Evolutionary conservation across 352 stramenopile species (phyloP).

Genomic region (Globisporangium radiosum): DNA sequence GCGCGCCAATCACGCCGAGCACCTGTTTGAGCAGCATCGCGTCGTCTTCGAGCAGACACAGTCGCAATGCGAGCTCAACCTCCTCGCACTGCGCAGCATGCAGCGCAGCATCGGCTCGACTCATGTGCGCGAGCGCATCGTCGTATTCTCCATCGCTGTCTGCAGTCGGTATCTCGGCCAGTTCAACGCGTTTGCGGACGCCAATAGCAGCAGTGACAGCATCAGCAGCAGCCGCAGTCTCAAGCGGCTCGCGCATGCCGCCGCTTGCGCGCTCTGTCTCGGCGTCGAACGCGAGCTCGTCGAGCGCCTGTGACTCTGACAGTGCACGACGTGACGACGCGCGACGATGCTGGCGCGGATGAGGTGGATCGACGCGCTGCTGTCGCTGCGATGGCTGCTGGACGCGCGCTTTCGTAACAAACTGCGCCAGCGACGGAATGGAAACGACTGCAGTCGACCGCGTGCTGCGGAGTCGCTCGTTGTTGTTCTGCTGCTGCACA

Average conservation of each 20-base stretch:
- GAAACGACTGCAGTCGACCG: too few species aligned
- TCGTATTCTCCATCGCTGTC: slow-evolving; percentile 2
- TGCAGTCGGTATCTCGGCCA: too few species aligned
- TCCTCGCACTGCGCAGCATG: slow-evolving; percentile 32
- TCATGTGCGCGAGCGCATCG: slow-evolving; percentile 18
- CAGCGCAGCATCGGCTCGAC: slow-evolving; percentile 30
- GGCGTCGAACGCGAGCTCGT: slow-evolving; percentile 1
- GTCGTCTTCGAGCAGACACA: slow-evolving; percentile 54
- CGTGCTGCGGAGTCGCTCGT: too few species aligned
- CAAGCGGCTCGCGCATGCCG: background rate
- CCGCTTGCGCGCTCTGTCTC: background rate
- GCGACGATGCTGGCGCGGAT: too few species aligned
- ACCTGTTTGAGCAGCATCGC: slow-evolving; percentile 29
- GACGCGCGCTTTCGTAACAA: slow-evolving; percentile 19
- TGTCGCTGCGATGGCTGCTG: slow-evolving; percentile 1
- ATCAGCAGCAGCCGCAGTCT: too few species aligned
- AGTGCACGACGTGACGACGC: background rate
- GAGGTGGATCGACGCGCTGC: background rate
- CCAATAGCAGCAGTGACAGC: too few species aligned
- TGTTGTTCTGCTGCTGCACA: too few species aligned
- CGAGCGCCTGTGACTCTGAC: background rate
- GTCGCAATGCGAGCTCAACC: slow-evolving; percentile 39
- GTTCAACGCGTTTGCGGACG: too few species aligned
- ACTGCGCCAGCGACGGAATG: slow-evolving; percentile 19
- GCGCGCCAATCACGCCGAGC: slow-evolving; percentile 21